Evolutionary conservation across 176 grass and related monocot genomes (phyloP), one percentile per base, ranked within the genome.

Genomic region (Aegilops speltoides): DNA sequence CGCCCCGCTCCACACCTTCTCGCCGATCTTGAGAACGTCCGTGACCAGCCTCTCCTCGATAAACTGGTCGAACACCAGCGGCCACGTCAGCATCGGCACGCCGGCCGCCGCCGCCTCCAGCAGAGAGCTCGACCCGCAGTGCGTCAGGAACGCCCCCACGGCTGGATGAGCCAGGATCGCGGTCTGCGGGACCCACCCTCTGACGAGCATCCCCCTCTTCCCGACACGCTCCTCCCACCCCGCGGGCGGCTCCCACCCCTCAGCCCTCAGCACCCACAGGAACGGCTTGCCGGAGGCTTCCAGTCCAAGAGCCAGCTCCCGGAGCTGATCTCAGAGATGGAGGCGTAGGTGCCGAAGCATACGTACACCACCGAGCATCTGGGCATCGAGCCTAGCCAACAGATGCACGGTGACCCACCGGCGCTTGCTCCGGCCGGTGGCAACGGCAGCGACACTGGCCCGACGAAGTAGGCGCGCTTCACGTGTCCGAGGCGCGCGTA

Each of bases 101-200:
- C 87, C 85, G n/a, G 85, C 85, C 37, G 77, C 11, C 48, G 31
- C 70, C 7, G 88, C 88, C 73, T 93, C 93, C 25, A 87, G 64
- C 77, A 89, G 4, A 7, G 88, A 93, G 89, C 77, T 93, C 52
- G 69, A 89, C 13, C 94, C 89, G 33, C 86, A 95, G 45, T 94
- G 90, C 14, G 82, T 88, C 78, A 95, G 5, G 83, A 95, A 95
- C 10, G 78, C 87, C 2, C 85, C 90, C 0, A 90, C 37, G 12
- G 87, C 64, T 0, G 38, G 7, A 11, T 79, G 87, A 2, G 14
- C 26, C 0, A 88, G 64, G 20, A 88, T 69, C 2, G 10, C 37
- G 0, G 86, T 73, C 72, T 93, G 85, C 1, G 88, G 84, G 5
- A 31, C 87, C 90, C 90, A 92, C 0, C 37, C 80, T 10, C 23